These are phyloP conservation scores for Coix lacrymajobi DNA, from an alignment of 176 grass and related monocot species.

Conservation along the genomic window DNA sequence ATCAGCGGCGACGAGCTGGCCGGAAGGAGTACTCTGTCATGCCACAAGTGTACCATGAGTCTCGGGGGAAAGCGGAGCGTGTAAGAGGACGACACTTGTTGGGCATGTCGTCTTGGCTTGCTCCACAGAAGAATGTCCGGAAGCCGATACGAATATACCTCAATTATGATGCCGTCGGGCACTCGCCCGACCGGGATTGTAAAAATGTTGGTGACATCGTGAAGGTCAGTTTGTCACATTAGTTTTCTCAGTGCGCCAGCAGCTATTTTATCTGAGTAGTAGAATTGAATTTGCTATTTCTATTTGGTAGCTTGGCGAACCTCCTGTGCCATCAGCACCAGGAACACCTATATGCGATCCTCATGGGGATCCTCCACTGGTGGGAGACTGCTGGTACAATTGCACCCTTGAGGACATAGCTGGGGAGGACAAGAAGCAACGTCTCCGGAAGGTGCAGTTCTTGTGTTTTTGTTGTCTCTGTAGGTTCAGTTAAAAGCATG, in stretches of 20 bases:
- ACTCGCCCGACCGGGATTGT: slow-evolving; percentile 85
- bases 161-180: slow-evolving; percentile 98
- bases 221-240: slow-evolving; percentile 39
- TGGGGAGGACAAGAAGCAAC: slow-evolving; percentile 84
- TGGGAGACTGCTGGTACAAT: slow-evolving; percentile 98
- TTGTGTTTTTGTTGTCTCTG: slow-evolving; percentile 12
- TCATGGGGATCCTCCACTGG: slow-evolving; percentile 71
- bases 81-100: slow-evolving; percentile 58
- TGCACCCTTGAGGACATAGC: slow-evolving; percentile 91
- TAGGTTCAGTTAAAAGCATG: neutral
- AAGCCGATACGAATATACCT: slow-evolving; percentile 94
- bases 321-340: slow-evolving; percentile 42
- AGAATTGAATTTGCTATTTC: neutral
- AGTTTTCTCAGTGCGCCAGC: neutral
- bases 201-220: slow-evolving; percentile 77
- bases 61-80: slow-evolving; percentile 19
- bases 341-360: slow-evolving; percentile 74
- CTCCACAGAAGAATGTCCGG: slow-evolving; percentile 40
- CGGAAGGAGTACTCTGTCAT: slow-evolving; percentile 93
- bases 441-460: slow-evolving; percentile 86
- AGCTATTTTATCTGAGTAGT: neutral
- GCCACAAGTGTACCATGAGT: slow-evolving; percentile 76
- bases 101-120: slow-evolving; percentile 29
- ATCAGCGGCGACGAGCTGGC: slow-evolving; percentile 68
- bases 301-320: slow-evolving; percentile 78